phyloP scores from a whole-genome alignment of 2,329 filamentous ascomycete genomes.

The Canariomyces notabilis region DNA sequence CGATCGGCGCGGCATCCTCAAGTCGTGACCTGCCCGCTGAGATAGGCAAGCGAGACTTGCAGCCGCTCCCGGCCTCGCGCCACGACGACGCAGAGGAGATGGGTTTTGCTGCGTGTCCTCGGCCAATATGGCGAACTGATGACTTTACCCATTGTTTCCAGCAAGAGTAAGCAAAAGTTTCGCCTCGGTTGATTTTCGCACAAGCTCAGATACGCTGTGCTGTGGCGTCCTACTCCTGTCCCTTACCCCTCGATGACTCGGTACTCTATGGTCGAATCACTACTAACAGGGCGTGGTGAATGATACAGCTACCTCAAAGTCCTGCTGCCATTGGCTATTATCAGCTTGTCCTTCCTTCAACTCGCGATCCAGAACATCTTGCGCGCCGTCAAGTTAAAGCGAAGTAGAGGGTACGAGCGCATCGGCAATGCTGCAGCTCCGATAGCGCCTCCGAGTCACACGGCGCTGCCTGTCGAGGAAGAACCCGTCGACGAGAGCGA shows the following conservation, averaged over 20 bases:
- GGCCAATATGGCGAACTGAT: conserved; percentile 58
- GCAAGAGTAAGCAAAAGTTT: conserved; percentile 54
- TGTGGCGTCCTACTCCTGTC: not conserved
- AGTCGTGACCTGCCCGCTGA: not conserved
- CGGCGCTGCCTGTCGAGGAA: conserved; percentile 46
- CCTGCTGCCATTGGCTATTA: conserved; percentile 68
- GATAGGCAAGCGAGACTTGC: conserved; percentile 1
- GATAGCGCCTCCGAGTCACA: conserved; percentile 41
- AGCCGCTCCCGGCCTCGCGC: conserved; percentile 9
- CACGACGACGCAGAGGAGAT: conserved; percentile 29
- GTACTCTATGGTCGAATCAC: conserved; percentile 1
- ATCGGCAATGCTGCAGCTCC: conserved; percentile 42
- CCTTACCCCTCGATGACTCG: not conserved
- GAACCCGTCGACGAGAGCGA: conserved; percentile 42
- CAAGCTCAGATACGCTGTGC: not conserved
- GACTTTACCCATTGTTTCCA: conserved; percentile 61
- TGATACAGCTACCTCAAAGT: conserved; percentile 67
- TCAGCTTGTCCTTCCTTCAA: conserved; percentile 64
- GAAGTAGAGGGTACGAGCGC: conserved; percentile 50
- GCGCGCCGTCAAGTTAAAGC: conserved; percentile 48
- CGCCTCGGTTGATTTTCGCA: conserved; percentile 1
- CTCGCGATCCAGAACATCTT: conserved; percentile 56
- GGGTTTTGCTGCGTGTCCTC: conserved; percentile 50
- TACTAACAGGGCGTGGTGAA: conserved; percentile 2
- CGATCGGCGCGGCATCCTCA: not conserved